These are phyloP conservation scores for Boletus huronensis DNA, from an alignment of 768 basidiomycete species.

Conservation along the genomic window DNA sequence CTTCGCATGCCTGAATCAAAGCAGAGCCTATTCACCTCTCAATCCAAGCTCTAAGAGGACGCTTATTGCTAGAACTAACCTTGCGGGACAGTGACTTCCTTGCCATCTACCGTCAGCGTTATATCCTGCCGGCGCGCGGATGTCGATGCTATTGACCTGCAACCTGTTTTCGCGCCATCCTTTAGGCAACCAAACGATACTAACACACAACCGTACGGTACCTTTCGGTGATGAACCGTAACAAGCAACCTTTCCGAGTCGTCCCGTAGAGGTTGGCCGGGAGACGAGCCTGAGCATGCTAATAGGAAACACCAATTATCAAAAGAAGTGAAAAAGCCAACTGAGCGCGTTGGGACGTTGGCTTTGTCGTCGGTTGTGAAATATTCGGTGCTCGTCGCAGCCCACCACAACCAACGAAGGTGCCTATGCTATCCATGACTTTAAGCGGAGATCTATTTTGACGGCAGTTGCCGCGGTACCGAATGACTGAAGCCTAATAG, in stretches of 20 bases:
- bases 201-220: constrained; percentile 7
- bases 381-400: constrained; percentile 40
- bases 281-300: constrained; percentile 70
- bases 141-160: constrained; percentile 62
- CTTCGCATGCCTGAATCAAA: constrained; percentile 95
- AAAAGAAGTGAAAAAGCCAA: constrained; percentile 21
- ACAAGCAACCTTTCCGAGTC: constrained; percentile 61
- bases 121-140: constrained; percentile 71
- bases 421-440: constrained; percentile 6
- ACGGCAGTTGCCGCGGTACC: constrained; percentile 13
- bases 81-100: constrained; percentile 95
- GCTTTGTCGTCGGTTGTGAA: constrained; percentile 14
- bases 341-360: constrained; percentile 13
- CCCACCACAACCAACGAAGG: constrained; percentile 35
- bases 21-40: constrained; percentile 65
- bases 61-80: constrained; percentile 49
- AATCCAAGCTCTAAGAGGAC: constrained; percentile 1
- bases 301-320: constrained; percentile 15
- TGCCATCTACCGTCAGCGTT: constrained; percentile 93
- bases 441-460: constrained; percentile 20
- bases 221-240: constrained; percentile 38
- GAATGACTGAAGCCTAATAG: background rate
- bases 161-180: constrained; percentile 37
- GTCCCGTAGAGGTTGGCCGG: constrained; percentile 62
- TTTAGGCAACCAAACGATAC: constrained; percentile 1